These are phyloP conservation scores for Trichoderma cornu-damae DNA, from an alignment of 2,329 filamentous ascomycete genomes.

Conservation along the genomic window DNA sequence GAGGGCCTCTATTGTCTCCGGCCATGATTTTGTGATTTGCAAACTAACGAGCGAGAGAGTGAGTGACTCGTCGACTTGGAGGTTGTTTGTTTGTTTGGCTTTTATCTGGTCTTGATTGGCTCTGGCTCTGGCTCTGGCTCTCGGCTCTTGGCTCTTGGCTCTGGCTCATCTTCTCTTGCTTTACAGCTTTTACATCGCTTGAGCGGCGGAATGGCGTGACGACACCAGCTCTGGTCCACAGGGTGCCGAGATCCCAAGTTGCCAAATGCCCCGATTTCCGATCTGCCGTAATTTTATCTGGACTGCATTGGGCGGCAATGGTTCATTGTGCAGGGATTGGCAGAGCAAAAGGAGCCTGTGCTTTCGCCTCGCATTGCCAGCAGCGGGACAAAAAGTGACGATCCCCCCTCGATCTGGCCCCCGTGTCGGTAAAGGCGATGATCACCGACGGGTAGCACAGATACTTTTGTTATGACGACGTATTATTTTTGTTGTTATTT, in stretches of 20 bases:
- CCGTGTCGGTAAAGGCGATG: no score
- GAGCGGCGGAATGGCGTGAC: neutral
- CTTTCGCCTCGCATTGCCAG: neutral
- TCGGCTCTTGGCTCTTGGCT: neutral
- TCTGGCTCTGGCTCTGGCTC: neutral
- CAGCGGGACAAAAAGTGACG: neutral
- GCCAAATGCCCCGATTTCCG: neutral
- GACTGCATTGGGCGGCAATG: neutral
- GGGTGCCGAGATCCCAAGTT: neutral
- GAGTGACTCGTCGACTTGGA: neutral
- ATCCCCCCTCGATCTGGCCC: slow-evolving; percentile 5
- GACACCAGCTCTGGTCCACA: neutral
- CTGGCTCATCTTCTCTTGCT: neutral
- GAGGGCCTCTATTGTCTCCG: neutral
- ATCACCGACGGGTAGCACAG: no score
- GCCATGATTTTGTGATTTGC: neutral
- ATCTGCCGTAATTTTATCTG: neutral
- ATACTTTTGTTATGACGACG: no score
- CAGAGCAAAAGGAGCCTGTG: neutral
- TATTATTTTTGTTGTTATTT: no score
- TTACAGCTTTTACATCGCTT: no score
- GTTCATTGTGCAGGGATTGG: neutral
- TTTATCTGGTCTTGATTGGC: neutral
- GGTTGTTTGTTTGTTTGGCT: neutral
- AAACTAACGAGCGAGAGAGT: no score